Base-by-base conservation (phyloP, 805 yeast species). In the Wickerhamomyces pijperi region DNA sequence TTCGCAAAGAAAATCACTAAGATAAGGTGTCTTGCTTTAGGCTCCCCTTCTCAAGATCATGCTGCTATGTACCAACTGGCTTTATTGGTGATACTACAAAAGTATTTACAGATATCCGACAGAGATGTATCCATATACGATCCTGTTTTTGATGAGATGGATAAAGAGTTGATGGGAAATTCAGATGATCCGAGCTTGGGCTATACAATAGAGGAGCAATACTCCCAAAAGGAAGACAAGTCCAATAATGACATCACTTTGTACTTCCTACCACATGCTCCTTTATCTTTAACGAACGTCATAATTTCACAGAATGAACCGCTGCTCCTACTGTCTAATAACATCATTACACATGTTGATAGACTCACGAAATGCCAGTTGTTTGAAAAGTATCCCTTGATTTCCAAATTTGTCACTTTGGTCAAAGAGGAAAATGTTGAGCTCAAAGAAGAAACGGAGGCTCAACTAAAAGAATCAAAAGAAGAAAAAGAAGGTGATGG, bases 221-320 rank as follows among this genome's bases (percentile, higher is more conserved):
- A 47, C n/a, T n/a, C n/a, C 34, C 23, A 21, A 21, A 29, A 21
- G 3, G 19, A 38, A 17, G 21, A 15, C 15, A 37, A 39, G 9
- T 34, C 44, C 7, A 25, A 37, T 2, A 20, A 34, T 1, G 16
- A 36, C 2, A 28, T 43, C 1, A 60, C 67, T 0, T 56, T 83
- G 2, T 80, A 63, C 53, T 82, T 74, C 50, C 63, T 83, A 36
- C 94, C 94, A 0, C 94, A 83, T 59, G 90, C 88, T 0, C 84
- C 86, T 1, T 56, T 79, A 32, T 63, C 55, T 15, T 49, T 76
- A 15, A 71, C 79, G 1, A 68, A 74, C 32, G n/a, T 19, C 2
- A 44, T 76, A 1, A 37, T 75, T 12, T 33, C 34, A 2, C 28
- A 34, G 0, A 54, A 59, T 18, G 20, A 51, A 28, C 75, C 80